These are phyloP conservation scores for Camelina neglecta DNA, from an alignment of 345 rosid genomes.

Conservation along the genomic window DNA sequence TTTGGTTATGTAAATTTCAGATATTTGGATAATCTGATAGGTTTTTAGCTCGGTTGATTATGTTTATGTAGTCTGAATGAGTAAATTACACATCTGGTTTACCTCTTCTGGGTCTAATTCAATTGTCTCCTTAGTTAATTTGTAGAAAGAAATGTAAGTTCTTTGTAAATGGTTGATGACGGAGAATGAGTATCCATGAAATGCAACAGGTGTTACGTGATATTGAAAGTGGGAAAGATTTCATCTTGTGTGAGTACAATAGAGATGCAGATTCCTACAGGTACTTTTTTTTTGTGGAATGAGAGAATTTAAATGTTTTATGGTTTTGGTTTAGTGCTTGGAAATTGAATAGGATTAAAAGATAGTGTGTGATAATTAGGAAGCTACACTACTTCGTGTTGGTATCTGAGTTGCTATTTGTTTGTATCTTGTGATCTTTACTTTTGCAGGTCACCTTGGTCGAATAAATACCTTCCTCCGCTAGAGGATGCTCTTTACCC, in stretches of 20 bases:
- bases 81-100: not conserved
- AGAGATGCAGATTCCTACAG: slow-evolving; percentile 98
- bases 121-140: slow-evolving; percentile 1
- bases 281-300: slow-evolving; percentile 41
- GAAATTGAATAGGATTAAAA: not conserved
- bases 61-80: slow-evolving; percentile 7
- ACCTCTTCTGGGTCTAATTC: slow-evolving; percentile 1
- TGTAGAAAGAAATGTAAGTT: slow-evolving; percentile 10
- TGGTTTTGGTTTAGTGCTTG: slow-evolving; percentile 15
- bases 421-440: slow-evolving; percentile 15
- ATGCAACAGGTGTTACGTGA: slow-evolving; percentile 68
- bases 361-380: not conserved
- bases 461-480: slow-evolving; percentile 78
- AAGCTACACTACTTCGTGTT: not conserved
- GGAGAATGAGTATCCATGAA: slow-evolving; percentile 1
- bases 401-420: not conserved
- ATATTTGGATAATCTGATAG: not conserved
- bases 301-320: not conserved
- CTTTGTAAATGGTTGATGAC: not conserved
- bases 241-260: slow-evolving; percentile 94
- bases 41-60: not conserved
- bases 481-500: slow-evolving; percentile 86
- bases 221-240: slow-evolving; percentile 71
- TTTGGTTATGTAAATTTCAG: not conserved
- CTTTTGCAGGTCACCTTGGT: slow-evolving; percentile 87